Base-by-base conservation (phyloP, 2,329 filamentous ascomycete genomes). In the Aureobasidium sp. region DNA sequence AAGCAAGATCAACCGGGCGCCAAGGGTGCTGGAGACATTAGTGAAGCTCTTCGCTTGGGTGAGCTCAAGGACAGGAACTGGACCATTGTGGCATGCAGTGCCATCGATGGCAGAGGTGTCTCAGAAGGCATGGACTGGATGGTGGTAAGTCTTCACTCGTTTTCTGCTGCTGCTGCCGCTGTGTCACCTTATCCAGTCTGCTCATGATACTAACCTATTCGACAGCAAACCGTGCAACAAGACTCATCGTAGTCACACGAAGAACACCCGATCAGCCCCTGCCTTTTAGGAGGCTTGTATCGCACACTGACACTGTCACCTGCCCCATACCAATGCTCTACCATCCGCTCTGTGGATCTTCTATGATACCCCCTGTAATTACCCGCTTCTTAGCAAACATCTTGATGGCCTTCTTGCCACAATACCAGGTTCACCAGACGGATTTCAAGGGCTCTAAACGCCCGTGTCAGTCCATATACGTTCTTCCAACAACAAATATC, bases 101-200 rank as follows among this genome's bases (percentile, higher is more conserved):
- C 94, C 15, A 93, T 99, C 62, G 94, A 97, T 73, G 94, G 94
- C 47, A 89, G 89, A 71, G 94, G 94, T 74, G 90, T 99, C 48
- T 90, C 88, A 66, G 94, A 99, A 77, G 94, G 94, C 64, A 99
- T 99, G 94, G 94, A 99, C 77, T 99, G 94, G 94, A 80, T 99
- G 73, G 91, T 95, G 81, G 90, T 93, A 77, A 77, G 81, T 81
- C 12, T 25, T 3, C 3, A 4, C 29, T n/a, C 31, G 14, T 17
- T 20, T 20, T 20, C 52, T 31, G 29, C 9, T 53, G 25, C 25
- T 14, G 37, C 39, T 22, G 37, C 39, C n/a, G 34, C 12, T 44
- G 39, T 20, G 9, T 14, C 5, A 8, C 29, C 2, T 15, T 29
- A 3, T 12, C 25, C n/a, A 5, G 12, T 31, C 2, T 39, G n/a